Base-by-base conservation (phyloP, 129 eudicot genomes). In the Helianthus tuberosus region DNA sequence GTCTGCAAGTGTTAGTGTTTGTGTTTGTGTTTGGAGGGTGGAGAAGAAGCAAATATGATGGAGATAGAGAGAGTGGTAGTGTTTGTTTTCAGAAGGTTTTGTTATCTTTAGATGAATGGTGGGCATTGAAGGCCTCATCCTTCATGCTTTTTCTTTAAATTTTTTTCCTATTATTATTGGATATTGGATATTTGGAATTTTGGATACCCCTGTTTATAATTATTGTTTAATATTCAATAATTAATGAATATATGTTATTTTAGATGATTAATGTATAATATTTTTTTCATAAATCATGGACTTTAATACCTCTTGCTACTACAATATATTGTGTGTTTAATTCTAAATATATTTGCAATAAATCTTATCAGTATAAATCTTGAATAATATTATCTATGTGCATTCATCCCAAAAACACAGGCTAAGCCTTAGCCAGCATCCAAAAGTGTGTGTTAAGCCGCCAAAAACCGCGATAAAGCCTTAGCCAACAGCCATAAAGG, bases 51-150 rank as follows among this genome's bases (percentile, higher is more conserved):
- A 52, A 35, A 74, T 71, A 54, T 27, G 79, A 83, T 54, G 13
- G 65, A 53, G 73, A 77, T 35, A 36, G 71, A 64, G 69, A 36
- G 71, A 64, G 69, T 62, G 66, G 55, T 53, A 7, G 79, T 44
- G 68, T 74, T 39, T 62, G 68, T 74, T 39, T 62, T 68, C 66
- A 11, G 59, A 66, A 27, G 46, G 36, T 10, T 54, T 64, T 84
- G 72, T 91, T 87, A 90, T 88, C 94, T 78, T 82, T 41, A 79
- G 82, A 82, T 80, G 97, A 75, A 87, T 85, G 97, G 99, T 91
- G 79, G 89, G 86, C 59, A 89, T 75, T 82, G 71, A 88, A 82
- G 84, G 86, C 99, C 92, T 95, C 86, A 91, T 91, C 98, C 88
- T 62, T 25, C 74, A 44, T 72, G 62, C 74, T 75, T 75, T 23